Conservation (phyloP, 805 yeast genomes). For the Kockiozyma suomiensis region DNA sequence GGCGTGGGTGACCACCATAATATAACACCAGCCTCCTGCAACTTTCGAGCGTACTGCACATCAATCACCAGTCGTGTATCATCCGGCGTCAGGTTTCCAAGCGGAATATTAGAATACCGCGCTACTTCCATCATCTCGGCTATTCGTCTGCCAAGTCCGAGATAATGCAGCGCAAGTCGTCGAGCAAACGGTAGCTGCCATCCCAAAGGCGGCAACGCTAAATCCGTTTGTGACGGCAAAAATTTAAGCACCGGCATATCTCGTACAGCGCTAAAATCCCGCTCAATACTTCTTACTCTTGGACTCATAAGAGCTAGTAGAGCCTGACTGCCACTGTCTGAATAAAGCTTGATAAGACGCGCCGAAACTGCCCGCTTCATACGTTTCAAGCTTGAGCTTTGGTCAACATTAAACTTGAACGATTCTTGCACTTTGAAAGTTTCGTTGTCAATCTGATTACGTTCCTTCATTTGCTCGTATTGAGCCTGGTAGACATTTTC, state of each 20-base stretch:
- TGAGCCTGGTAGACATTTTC: conserved; percentile 57
- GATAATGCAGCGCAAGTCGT: conserved; percentile 66
- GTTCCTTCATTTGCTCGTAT: conserved; percentile 44
- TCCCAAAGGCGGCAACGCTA: conserved; percentile 69
- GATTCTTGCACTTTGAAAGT: conserved; percentile 56
- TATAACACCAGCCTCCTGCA: conserved; percentile 65
- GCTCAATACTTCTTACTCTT: conserved; percentile 46
- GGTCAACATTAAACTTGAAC: conserved; percentile 57
- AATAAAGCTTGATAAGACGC: conserved; percentile 6
- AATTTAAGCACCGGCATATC: conserved; percentile 60
- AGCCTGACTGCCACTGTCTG: conserved; percentile 23
- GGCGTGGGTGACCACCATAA: conserved; percentile 93
- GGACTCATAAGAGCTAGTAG: conserved; percentile 26
- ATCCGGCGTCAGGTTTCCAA: conserved; percentile 81
- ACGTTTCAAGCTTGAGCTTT: conserved; percentile 57
- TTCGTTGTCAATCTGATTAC: conserved; percentile 32
- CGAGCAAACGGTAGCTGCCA: conserved; percentile 76
- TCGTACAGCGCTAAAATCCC: conserved; percentile 50
- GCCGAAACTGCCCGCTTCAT: conserved; percentile 55
- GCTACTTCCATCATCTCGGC: conserved; percentile 66
- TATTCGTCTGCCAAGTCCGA: conserved; percentile 75
- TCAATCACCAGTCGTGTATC: conserved; percentile 80
- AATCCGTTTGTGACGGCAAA: conserved; percentile 59
- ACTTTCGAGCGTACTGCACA: conserved; percentile 78
- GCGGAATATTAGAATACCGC: conserved; percentile 75